Conservation (phyloP, 495 filamentous ascomycete species). For the Talaromyces proteolyticus region DNA sequence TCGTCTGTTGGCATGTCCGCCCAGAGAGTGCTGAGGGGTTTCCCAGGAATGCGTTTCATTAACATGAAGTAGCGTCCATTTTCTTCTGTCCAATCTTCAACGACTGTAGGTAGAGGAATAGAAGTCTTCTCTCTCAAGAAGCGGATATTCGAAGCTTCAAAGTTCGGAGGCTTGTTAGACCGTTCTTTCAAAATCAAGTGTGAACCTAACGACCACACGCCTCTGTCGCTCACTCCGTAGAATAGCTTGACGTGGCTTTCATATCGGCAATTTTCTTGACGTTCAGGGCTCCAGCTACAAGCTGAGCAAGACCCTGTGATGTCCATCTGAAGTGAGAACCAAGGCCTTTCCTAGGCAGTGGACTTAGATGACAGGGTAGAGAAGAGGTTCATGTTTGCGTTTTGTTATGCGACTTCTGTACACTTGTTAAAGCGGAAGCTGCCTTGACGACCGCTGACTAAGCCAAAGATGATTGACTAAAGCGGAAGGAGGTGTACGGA, state of each 20-base stretch:
- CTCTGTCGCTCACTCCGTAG: constrained; percentile 22
- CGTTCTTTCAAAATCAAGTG: constrained; percentile 21
- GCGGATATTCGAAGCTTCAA: constrained; percentile 13
- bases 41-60: constrained; percentile 16
- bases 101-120: constrained; percentile 16
- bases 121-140: constrained; percentile 15
- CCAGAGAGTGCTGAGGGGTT: constrained; percentile 16
- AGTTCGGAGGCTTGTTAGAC: constrained; percentile 4
- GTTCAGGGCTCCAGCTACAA: constrained; percentile 17
- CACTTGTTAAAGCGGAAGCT: background rate
- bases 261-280: constrained; percentile 19
- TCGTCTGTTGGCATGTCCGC: constrained; percentile 10
- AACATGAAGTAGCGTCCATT: constrained; percentile 12
- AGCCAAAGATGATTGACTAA: background rate
- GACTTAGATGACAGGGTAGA: background rate
- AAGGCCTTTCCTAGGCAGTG: background rate
- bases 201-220: constrained; percentile 25
- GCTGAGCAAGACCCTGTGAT: constrained; percentile 9
- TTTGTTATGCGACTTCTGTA: no score
- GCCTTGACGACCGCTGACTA: background rate
- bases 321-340: background rate
- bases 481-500: background rate
- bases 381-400: no score
- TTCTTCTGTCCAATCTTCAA: constrained; percentile 15
- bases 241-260: constrained; percentile 26